Percentiles rank a stretch among this genome's conserved stretches.
phyloP scores from a whole-genome alignment of 2,329 filamentous ascomycete species.

The Cytospora piceicola region DNA sequence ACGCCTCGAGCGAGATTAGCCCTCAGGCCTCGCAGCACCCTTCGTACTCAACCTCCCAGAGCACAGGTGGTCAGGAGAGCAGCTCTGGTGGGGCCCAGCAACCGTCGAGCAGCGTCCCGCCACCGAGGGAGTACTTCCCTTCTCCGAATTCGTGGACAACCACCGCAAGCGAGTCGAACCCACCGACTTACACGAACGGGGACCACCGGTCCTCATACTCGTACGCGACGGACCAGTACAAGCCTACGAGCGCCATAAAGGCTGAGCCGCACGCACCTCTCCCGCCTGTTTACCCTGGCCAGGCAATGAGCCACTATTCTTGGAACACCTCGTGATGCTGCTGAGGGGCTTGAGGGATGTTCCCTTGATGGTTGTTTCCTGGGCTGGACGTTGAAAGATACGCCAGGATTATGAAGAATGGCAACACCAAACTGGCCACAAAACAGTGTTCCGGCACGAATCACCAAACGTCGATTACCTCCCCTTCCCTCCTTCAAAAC shows the following conservation, averaged over 20 bases:
- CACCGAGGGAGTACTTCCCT: constrained; percentile 58
- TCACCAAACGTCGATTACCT: neutral
- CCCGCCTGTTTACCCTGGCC: constrained; percentile 45
- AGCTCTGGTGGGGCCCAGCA: constrained; percentile 29
- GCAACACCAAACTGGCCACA: neutral
- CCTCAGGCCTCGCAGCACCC: constrained; percentile 40
- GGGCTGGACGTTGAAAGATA: neutral
- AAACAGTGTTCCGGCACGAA: neutral
- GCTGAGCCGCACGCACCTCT: constrained; percentile 44
- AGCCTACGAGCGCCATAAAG: constrained; percentile 43
- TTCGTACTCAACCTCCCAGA: constrained; percentile 20
- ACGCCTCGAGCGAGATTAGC: constrained; percentile 41
- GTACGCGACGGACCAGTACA: constrained; percentile 57
- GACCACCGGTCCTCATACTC: constrained; percentile 46
- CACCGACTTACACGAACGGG: constrained; percentile 50
- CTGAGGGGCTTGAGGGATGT: neutral
- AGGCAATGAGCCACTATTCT: constrained; percentile 58
- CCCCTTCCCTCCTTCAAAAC: neutral
- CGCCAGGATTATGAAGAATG: neutral
- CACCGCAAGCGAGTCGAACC: constrained; percentile 49
- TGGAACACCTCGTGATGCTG: constrained; percentile 54
- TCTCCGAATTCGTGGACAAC: constrained; percentile 56
- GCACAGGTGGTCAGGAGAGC: constrained; percentile 23
- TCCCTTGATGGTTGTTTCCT: neutral
- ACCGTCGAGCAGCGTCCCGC: constrained; percentile 35